Evolutionary conservation across 495 filamentous ascomycete species (phyloP).

Genomic region (Aeminium ludgeri): DNA sequence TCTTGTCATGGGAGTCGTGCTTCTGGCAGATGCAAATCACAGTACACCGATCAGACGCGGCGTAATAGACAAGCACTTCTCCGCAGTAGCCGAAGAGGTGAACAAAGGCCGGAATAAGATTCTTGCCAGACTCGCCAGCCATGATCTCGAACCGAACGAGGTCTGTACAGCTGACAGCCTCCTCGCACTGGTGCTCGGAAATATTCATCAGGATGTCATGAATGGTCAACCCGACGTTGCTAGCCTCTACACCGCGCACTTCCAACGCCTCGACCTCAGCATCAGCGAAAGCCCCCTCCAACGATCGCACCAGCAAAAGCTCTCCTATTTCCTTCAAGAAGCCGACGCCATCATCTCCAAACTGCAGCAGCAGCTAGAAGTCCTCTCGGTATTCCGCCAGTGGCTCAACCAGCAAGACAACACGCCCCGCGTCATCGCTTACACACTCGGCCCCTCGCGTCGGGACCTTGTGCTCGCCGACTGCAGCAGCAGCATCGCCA

Average conservation of each 20-base stretch:
- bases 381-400: too few species aligned
- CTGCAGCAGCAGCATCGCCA: background rate
- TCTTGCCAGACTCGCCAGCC: background rate
- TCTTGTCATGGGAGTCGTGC: background rate
- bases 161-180: background rate
- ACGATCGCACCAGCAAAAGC: too few species aligned
- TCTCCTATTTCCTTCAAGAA: too few species aligned
- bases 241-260: too few species aligned
- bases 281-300: too few species aligned
- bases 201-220: background rate
- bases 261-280: too few species aligned
- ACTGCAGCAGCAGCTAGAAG: too few species aligned
- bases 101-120: background rate
- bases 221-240: background rate
- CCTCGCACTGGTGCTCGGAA: background rate
- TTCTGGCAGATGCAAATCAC: background rate
- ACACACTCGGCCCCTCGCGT: too few species aligned
- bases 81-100: background rate
- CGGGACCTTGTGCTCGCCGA: too few species aligned
- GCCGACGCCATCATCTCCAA: too few species aligned
- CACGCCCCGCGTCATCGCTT: too few species aligned
- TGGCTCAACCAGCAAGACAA: too few species aligned
- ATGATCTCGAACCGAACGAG: background rate
- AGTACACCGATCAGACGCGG: background rate
- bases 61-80: background rate